Conservation (phyloP, 169 alveolate genomes). For the Cryptosporidium sp. region DNA sequence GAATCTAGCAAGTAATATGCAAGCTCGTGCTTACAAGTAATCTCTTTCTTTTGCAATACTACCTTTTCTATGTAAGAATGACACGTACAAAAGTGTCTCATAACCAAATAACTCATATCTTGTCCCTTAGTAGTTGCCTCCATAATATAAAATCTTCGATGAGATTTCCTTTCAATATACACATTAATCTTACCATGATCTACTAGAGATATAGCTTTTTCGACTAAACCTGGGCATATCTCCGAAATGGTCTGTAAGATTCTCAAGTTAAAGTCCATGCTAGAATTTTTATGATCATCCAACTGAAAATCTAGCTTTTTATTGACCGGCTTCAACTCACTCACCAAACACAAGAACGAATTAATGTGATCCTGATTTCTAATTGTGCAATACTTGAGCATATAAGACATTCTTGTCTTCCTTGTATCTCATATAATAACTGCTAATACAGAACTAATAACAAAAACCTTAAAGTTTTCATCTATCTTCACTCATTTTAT, state of each 20-base stretch:
- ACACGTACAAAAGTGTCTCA: conserved; percentile 67
- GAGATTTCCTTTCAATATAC: conserved; percentile 15
- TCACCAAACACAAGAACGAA: conserved; percentile 8
- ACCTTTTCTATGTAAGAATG: conserved; percentile 55
- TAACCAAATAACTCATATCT: conserved; percentile 41
- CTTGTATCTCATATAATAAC: background rate
- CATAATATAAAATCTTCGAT: conserved; percentile 39
- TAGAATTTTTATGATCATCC: background rate
- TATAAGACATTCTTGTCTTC: conserved; percentile 13
- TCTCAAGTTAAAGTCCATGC: conserved; percentile 2
- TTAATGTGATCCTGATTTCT: conserved; percentile 31
- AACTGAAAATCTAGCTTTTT: background rate
- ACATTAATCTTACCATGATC: conserved; percentile 34
- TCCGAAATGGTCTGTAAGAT: conserved; percentile 43
- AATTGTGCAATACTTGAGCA: conserved; percentile 18
- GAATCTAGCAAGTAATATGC: conserved; percentile 46
- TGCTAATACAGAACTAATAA: background rate
- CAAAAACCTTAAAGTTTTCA: background rate
- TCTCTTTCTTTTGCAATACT: conserved; percentile 35
- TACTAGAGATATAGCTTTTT: conserved; percentile 39
- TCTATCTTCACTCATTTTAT: background rate
- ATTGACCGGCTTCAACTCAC: conserved; percentile 14
- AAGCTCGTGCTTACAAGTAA: conserved; percentile 71
- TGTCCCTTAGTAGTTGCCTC: conserved; percentile 17
- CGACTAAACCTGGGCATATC: conserved; percentile 48